These are phyloP conservation scores for Dissoconium aciculare DNA, from an alignment of 2,329 filamentous ascomycete species.

Conservation along the genomic window DNA sequence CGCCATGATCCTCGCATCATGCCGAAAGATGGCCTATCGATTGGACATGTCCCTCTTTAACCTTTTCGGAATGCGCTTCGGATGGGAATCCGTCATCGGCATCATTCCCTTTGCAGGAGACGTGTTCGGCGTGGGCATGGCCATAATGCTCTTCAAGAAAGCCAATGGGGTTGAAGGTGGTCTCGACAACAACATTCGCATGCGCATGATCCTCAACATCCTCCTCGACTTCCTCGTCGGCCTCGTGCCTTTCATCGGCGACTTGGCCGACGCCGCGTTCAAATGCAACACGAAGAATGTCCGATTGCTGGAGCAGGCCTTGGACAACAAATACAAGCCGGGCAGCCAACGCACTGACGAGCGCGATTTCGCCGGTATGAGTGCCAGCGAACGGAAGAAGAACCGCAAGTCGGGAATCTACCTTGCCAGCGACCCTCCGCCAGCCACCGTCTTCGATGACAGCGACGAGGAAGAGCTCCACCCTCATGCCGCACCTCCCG, in stretches of 20 bases:
- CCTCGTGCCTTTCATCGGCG: conserved; percentile 61
- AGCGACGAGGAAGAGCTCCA: conserved; percentile 28
- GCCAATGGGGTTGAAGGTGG: conserved; percentile 64
- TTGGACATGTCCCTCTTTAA: conserved; percentile 77
- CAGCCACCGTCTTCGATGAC: conserved; percentile 34
- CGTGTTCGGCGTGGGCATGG: conserved; percentile 55
- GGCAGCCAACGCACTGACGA: conserved; percentile 16
- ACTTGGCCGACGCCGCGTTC: conserved; percentile 56
- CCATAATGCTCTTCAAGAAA: conserved; percentile 57
- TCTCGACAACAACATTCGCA: conserved; percentile 45
- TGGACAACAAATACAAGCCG: conserved; percentile 51
- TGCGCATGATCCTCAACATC: conserved; percentile 71
- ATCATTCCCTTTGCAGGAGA: conserved; percentile 72
- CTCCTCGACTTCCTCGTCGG: conserved; percentile 58
- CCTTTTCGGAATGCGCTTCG: conserved; percentile 67
- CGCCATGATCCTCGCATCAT: conserved; percentile 64
- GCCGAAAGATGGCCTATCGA: conserved; percentile 71
- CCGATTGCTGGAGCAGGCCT: conserved; percentile 49
- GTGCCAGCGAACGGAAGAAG: conserved; percentile 21
- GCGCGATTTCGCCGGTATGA: conserved; percentile 14
- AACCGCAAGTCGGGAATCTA: conserved; percentile 22
- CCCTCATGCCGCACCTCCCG: too few relatives aligned
- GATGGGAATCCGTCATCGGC: conserved; percentile 77
- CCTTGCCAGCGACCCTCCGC: conserved; percentile 23
- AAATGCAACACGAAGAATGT: conserved; percentile 67